A percentile compares a stretch with the other conserved stretches of the same genome.
These are phyloP conservation scores for Eutypa lata DNA, from an alignment of 2,329 filamentous ascomycete genomes.

Conservation along the genomic window DNA sequence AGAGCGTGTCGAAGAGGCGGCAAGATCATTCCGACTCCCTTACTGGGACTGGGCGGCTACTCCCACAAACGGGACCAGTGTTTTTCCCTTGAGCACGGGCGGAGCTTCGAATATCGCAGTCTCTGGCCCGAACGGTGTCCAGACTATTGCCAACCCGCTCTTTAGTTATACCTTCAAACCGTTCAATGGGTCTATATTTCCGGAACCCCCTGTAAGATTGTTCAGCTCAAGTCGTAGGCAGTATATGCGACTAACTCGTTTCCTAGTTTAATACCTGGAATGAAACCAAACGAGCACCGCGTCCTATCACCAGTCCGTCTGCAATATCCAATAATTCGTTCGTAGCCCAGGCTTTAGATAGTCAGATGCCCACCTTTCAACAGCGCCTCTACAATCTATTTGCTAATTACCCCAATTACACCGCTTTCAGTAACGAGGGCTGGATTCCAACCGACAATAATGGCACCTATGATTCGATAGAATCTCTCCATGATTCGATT, in stretches of 20 bases:
- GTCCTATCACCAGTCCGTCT: slow-evolving; percentile 32
- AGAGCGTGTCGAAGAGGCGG: slow-evolving; percentile 48
- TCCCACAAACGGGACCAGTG: slow-evolving; percentile 45
- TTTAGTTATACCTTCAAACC: slow-evolving; percentile 60
- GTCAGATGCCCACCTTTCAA: slow-evolving; percentile 52
- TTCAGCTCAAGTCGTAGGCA: background rate
- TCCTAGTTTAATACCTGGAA: slow-evolving; percentile 57
- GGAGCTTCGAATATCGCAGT: slow-evolving; percentile 42
- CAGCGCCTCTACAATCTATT: slow-evolving; percentile 66
- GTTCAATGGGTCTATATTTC: slow-evolving; percentile 55
- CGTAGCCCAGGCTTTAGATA: slow-evolving; percentile 50
- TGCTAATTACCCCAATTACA: slow-evolving; percentile 65
- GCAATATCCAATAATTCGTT: slow-evolving; percentile 58
- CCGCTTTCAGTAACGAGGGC: slow-evolving; percentile 66
- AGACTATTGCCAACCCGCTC: slow-evolving; percentile 59
- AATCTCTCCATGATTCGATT: slow-evolving; percentile 62
- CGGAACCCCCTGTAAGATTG: slow-evolving; percentile 54
- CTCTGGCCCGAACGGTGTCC: slow-evolving; percentile 53
- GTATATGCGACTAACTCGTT: slow-evolving; percentile 4
- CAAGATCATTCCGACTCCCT: slow-evolving; percentile 50
- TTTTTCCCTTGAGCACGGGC: slow-evolving; percentile 46
- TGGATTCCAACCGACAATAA: slow-evolving; percentile 47
- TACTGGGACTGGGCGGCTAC: slow-evolving; percentile 58
- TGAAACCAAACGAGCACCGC: slow-evolving; percentile 57
- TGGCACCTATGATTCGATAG: slow-evolving; percentile 59